Percentiles rank a stretch among this genome's conserved stretches.
phyloP scores from a whole-genome alignment of 352 stramenopile genomes.

The Pythium rhizo-oryzae region DNA sequence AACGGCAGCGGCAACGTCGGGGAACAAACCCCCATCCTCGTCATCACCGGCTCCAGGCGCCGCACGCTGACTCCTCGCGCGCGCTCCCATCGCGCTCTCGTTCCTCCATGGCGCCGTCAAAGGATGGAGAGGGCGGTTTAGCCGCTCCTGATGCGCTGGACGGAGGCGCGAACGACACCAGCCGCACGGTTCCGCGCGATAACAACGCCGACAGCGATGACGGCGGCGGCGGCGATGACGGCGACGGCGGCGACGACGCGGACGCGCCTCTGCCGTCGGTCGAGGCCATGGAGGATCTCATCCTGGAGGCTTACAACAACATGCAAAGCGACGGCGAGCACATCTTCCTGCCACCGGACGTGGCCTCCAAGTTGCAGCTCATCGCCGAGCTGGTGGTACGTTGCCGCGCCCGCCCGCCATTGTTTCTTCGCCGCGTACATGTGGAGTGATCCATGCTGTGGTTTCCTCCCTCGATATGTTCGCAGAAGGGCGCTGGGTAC shows the following conservation, averaged over 20 bases:
- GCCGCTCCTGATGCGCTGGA: not conserved
- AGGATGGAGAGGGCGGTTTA: not conserved
- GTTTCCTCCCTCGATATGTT: not conserved
- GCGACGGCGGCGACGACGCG: conserved; percentile 29
- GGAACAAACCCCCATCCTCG: conserved; percentile 3
- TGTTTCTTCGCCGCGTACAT: not conserved
- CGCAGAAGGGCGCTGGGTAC: conserved; percentile 25
- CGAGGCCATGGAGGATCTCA: conserved; percentile 68
- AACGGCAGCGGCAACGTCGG: conserved; percentile 24
- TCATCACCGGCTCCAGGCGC: not conserved
- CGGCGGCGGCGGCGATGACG: conserved; percentile 5
- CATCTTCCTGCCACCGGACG: conserved; percentile 72
- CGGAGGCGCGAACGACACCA: not conserved
- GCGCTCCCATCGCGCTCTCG: not conserved
- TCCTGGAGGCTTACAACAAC: conserved; percentile 82
- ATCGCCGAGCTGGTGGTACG: conserved; percentile 63
- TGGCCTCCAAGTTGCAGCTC: conserved; percentile 67
- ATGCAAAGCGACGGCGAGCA: conserved; percentile 84
- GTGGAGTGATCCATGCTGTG: not conserved
- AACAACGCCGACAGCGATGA: not conserved
- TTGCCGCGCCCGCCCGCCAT: not conserved
- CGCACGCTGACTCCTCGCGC: not conserved
- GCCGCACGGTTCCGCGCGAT: not conserved
- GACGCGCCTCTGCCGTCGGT: conserved; percentile 29
- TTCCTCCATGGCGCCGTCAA: conserved; percentile 5